Percentiles rank a stretch among this genome's conserved stretches.
These are phyloP conservation scores for Cyclostephanos invisitatus DNA, from an alignment of 108 stramenopile species.

Conservation along the genomic window DNA sequence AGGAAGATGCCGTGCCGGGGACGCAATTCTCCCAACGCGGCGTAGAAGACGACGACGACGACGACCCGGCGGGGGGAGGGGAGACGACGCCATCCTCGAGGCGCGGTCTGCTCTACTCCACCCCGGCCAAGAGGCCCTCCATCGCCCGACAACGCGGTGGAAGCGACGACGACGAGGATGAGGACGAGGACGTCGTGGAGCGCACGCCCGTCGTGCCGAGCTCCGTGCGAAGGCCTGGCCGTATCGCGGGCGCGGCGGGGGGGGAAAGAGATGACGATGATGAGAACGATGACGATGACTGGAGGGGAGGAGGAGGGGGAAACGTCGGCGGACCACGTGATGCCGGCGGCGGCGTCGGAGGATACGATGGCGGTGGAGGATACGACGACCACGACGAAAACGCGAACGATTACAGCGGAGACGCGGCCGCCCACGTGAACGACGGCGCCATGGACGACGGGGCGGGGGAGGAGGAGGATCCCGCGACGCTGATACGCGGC, in stretches of 20 bases:
- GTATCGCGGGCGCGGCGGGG: not conserved
- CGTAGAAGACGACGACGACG: slow-evolving; percentile 20
- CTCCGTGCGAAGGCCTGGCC: slow-evolving; percentile 18
- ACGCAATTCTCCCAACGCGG: slow-evolving; percentile 31
- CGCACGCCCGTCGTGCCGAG: slow-evolving; percentile 5
- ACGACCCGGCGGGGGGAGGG: slow-evolving; percentile 9
- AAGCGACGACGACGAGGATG: slow-evolving; percentile 1
- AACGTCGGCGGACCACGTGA: not conserved
- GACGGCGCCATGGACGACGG: slow-evolving; percentile 12
- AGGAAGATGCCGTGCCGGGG: slow-evolving; percentile 26
- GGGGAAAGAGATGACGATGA: slow-evolving; percentile 7
- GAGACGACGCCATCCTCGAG: not conserved
- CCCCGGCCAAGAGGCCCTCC: not conserved
- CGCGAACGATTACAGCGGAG: slow-evolving; percentile 1
- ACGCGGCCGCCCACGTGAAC: slow-evolving; percentile 3
- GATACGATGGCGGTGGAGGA: slow-evolving; percentile 10
- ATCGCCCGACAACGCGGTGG: not conserved
- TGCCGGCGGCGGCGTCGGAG: not conserved
- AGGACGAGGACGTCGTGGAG: slow-evolving; percentile 8
- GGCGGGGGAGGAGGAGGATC: slow-evolving; percentile 17
- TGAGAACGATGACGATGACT: slow-evolving; percentile 13
- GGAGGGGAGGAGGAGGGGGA: slow-evolving; percentile 1
- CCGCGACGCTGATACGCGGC: slow-evolving; percentile 63
- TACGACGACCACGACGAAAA: slow-evolving; percentile 4
- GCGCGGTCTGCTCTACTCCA: not conserved